A percentile compares a stretch with the other conserved stretches of the same genome.
These are phyloP conservation scores for Aristolochia fimbriata DNA, from an alignment of 164 flowering plant genomes.

Conservation along the genomic window DNA sequence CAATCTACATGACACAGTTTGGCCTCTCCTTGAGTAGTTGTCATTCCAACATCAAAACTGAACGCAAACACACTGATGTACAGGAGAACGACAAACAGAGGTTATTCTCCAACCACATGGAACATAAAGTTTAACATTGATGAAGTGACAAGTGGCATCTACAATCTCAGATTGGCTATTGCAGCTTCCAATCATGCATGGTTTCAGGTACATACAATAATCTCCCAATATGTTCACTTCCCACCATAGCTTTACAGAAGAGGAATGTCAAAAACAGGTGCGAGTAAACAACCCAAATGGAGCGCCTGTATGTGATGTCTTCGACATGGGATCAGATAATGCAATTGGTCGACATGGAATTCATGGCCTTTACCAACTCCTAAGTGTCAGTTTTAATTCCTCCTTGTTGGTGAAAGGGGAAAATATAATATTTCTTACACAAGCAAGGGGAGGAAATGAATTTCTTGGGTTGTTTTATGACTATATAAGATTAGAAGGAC, in stretches of 20 bases:
- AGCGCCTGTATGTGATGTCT: constrained; percentile 21
- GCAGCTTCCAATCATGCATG: constrained; percentile 39
- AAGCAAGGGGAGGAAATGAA: constrained; percentile 35
- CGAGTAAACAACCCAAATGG: constrained; percentile 24
- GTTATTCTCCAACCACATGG: constrained; percentile 41
- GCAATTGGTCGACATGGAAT: constrained; percentile 44
- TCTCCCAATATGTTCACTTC: not conserved
- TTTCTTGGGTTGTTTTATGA: constrained; percentile 43
- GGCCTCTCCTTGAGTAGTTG: not conserved
- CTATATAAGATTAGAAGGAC: constrained; percentile 42
- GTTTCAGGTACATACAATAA: constrained; percentile 21
- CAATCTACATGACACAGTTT: not conserved
- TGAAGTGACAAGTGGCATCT: constrained; percentile 22
- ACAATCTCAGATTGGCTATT: constrained; percentile 38
- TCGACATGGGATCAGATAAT: constrained; percentile 33
- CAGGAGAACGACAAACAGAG: constrained; percentile 25
- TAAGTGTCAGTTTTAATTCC: constrained; percentile 27
- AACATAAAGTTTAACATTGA: constrained; percentile 29
- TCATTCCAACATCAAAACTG: not conserved
- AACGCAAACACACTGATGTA: not conserved
- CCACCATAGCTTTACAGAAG: not conserved
- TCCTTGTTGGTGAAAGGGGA: constrained; percentile 29
- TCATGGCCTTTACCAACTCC: constrained; percentile 42
- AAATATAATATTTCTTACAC: constrained; percentile 35
- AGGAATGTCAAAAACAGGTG: constrained; percentile 16